Conservation (phyloP, 768 basidiomycete species). For the Crucibulum laeve region DNA sequence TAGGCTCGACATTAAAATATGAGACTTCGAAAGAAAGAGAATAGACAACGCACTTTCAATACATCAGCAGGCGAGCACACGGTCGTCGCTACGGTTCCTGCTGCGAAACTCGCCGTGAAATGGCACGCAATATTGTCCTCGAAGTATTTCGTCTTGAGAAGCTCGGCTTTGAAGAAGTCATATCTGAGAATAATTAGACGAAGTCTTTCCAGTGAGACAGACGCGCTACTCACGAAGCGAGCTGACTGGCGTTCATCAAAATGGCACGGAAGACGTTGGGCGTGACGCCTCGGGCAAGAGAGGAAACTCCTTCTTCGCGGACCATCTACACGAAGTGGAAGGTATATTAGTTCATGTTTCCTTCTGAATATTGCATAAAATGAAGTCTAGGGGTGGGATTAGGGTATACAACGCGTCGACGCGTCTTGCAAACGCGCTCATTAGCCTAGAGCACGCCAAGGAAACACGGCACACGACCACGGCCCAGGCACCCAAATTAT, state of each 20-base stretch:
- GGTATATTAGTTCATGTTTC: too few species aligned
- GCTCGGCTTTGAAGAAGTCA: slow-evolving; percentile 86
- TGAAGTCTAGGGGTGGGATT: too few species aligned
- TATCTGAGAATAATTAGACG: slow-evolving; percentile 42
- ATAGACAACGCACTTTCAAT: slow-evolving; percentile 49
- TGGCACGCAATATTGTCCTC: slow-evolving; percentile 81
- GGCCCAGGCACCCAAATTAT: not conserved
- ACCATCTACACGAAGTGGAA: slow-evolving; percentile 61
- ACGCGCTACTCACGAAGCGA: slow-evolving; percentile 65
- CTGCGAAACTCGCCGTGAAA: slow-evolving; percentile 83
- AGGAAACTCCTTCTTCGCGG: slow-evolving; percentile 76
- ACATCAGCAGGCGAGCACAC: slow-evolving; percentile 89
- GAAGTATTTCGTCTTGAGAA: slow-evolving; percentile 68
- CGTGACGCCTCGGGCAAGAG: slow-evolving; percentile 69
- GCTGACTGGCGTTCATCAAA: slow-evolving; percentile 89
- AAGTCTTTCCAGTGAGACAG: not conserved
- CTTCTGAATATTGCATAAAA: too few species aligned
- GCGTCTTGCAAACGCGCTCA: too few species aligned
- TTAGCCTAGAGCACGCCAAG: too few species aligned
- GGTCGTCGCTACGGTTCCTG: slow-evolving; percentile 89
- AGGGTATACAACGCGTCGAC: too few species aligned
- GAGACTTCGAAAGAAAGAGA: not conserved
- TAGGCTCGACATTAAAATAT: not conserved
- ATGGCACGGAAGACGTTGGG: slow-evolving; percentile 86
- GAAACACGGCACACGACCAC: slow-evolving; percentile 11